Evolutionary conservation across 2,329 filamentous ascomycete genomes (phyloP).

Genomic region (Phialocephala subalpina): DNA sequence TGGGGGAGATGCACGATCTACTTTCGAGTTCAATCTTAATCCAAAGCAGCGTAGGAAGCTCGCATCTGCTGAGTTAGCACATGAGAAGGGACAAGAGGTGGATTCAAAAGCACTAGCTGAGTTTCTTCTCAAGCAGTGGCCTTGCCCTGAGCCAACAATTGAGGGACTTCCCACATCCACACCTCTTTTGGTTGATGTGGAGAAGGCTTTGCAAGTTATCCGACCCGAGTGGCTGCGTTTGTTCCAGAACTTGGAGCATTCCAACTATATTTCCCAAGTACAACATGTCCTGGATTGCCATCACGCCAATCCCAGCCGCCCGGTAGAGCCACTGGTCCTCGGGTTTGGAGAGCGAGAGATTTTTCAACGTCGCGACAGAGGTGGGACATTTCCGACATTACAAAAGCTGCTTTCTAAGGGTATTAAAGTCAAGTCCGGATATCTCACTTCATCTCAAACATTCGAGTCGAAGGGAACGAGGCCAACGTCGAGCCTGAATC

Average conservation of each 20-base stretch:
- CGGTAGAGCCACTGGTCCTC: too few relatives aligned
- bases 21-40: constrained; percentile 16
- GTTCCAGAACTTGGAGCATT: constrained; percentile 56
- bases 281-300: constrained; percentile 45
- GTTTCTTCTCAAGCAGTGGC: constrained; percentile 55
- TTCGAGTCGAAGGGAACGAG: too few relatives aligned
- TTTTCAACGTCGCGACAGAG: background rate
- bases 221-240: constrained; percentile 56
- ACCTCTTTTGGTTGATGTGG: constrained; percentile 47
- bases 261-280: constrained; percentile 51
- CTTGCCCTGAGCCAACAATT: constrained; percentile 47
- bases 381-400: background rate
- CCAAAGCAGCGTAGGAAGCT: constrained; percentile 25
- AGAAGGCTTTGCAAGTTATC: constrained; percentile 49
- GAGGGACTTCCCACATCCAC: constrained; percentile 37
- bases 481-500: too few relatives aligned
- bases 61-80: constrained; percentile 40
- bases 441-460: too few relatives aligned
- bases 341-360: too few relatives aligned
- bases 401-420: background rate
- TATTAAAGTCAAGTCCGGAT: too few relatives aligned
- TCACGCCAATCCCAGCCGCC: too few relatives aligned
- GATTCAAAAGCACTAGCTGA: constrained; percentile 50
- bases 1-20: constrained; percentile 35
- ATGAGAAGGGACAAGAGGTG: constrained; percentile 43